A percentile compares a stretch with the other conserved stretches of the same genome.
Conservation (phyloP, 345 rosid genomes). For the Populus ilicifolia region DNA sequence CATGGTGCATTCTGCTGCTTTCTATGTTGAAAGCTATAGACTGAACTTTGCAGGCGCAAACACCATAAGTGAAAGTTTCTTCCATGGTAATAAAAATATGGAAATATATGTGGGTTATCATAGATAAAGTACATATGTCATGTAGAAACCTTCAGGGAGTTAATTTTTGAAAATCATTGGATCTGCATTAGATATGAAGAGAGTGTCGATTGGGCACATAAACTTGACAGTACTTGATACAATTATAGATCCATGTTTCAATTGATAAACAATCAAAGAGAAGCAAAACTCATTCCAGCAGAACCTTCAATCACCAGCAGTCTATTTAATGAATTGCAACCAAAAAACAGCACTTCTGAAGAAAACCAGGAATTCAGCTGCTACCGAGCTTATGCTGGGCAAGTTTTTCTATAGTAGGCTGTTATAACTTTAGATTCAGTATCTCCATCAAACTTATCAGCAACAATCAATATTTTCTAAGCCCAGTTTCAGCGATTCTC, state of each 20-base stretch:
- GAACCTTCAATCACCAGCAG: background rate
- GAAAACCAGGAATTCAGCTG: background rate
- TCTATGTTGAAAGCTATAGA: background rate
- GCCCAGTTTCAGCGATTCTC: constrained; percentile 37
- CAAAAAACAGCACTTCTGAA: background rate
- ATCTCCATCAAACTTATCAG: background rate
- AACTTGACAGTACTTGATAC: background rate
- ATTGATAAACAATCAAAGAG: background rate
- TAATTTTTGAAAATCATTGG: background rate
- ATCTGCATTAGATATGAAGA: background rate
- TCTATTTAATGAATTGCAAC: background rate
- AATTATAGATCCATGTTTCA: background rate
- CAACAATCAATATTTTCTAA: constrained; percentile 44
- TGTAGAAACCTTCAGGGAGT: background rate
- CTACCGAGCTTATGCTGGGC: background rate
- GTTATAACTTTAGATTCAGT: background rate
- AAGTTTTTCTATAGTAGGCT: background rate
- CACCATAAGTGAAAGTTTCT: background rate
- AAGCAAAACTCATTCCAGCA: background rate
- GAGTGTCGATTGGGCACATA: background rate
- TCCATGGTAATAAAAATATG: background rate
- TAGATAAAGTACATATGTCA: background rate
- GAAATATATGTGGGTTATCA: background rate
- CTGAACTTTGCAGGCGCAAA: background rate
- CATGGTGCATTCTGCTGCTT: background rate